These are phyloP conservation scores for Pseudohalonectria lignicola DNA, from an alignment of 2,329 filamentous ascomycete species.

Conservation along the genomic window DNA sequence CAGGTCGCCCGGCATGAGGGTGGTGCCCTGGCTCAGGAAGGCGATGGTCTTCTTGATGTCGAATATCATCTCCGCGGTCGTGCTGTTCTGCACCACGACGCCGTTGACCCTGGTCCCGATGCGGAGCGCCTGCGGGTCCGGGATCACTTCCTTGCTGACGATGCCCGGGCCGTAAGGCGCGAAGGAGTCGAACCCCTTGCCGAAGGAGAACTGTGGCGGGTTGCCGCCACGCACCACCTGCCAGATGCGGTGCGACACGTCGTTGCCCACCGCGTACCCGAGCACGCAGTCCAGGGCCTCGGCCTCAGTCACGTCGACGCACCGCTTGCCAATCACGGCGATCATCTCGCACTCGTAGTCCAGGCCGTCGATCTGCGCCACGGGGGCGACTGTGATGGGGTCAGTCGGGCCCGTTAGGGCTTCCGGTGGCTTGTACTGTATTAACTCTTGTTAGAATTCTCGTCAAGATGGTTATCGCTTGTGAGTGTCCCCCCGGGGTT, in stretches of 20 bases:
- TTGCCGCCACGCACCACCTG: slow-evolving; percentile 56
- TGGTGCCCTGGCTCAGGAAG: slow-evolving; percentile 50
- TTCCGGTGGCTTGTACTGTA: slow-evolving; percentile 55
- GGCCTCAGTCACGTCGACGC: slow-evolving; percentile 51
- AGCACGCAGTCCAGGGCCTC: slow-evolving; percentile 61
- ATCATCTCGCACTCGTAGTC: slow-evolving; percentile 79
- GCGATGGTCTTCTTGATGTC: slow-evolving; percentile 46
- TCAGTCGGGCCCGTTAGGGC: slow-evolving; percentile 54
- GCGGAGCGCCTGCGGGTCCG: slow-evolving; percentile 43
- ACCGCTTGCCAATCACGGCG: slow-evolving; percentile 58
- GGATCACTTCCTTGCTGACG: slow-evolving; percentile 43
- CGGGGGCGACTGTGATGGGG: slow-evolving; percentile 51
- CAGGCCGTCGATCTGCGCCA: slow-evolving; percentile 56
- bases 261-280: slow-evolving; percentile 66
- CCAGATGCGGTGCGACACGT: slow-evolving; percentile 73
- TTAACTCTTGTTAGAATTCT: not conserved
- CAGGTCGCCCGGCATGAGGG: slow-evolving; percentile 50
- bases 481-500: no score
- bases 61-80: slow-evolving; percentile 54
- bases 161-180: slow-evolving; percentile 64
- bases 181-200: slow-evolving; percentile 69
- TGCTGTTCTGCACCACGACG: slow-evolving; percentile 27
- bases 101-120: slow-evolving; percentile 53
- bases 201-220: slow-evolving; percentile 61
- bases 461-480: no score